Base-by-base conservation (phyloP, 768 basidiomycete genomes). In the Panus rudis region DNA sequence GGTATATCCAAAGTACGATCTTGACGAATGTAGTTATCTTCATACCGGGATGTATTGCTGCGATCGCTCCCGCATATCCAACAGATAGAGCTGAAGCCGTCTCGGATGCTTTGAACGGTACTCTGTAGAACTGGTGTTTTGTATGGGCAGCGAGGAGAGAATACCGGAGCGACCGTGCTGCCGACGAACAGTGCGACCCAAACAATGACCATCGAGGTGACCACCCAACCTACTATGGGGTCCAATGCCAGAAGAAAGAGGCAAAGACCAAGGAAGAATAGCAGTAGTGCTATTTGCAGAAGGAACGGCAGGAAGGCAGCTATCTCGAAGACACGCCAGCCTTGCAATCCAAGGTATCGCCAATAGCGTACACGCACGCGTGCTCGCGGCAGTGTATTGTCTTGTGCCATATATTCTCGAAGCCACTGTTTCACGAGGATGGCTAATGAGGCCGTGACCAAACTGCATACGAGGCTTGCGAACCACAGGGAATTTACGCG, bases 351-450 rank as follows among this genome's bases (percentile, higher is more conserved):
- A 4, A 22, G 17, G 39, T 26, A 21, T 13, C 45, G 41, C 8
- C 42, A 23, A 6, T 47, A 28, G 16, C 45, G 34, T 3, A 50
- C 37, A 16, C 35, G 30, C 14, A 46, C 22, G 12, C 26, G 28
- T 10, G 41, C 40, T 3, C 41, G 41, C 14, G 39, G 28, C 12
- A 37, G 16, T 3, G 47, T 24, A 21, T 46, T 27, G 31, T 22
- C 20, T 8, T 41, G 49, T 3, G 27, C 13, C 2, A 13, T 33
- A 22, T 35, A 41, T 25, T 43, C 37, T 4, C 45, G 35, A n/a
- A 61, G 50, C 59, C 61, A 63, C 37, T 61, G 58, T 35, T 58
- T 56, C 23, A 54, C 54, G 25, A 58, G 39, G 46, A 63, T 58
- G 35, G 54, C 53, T 17, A 57, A 41, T 17, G 51, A 52, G 1